Evolutionary conservation across 2,329 filamentous ascomycete species (phyloP), one percentile per base, ranked within the genome.

Genomic region (Botrytis fragariae): DNA sequence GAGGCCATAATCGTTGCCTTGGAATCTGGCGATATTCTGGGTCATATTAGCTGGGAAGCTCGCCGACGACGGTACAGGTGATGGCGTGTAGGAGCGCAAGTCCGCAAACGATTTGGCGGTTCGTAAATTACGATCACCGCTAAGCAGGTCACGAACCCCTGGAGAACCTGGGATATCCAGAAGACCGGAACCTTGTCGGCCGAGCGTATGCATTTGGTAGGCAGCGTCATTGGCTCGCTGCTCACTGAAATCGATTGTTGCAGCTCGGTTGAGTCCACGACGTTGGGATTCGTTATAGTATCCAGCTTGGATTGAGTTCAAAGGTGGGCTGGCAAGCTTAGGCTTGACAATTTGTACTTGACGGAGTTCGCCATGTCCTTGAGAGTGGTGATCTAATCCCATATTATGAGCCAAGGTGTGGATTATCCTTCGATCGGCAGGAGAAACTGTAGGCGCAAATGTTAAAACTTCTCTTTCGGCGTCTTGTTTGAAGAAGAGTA

Each of bases 101-200:
- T 99, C 96, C 51, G 95, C 96, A 81, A 98, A 98, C 69, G 95
- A 98, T 86, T 98, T 98, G 75, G 95, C 96, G 42, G 93, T 93
- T 61, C 96, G 92, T 51, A 99, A 89, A 79, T 95, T 95, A 81
- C 93, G 89, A 73, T 86, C 92, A 65, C 92, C 89, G 45, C 91
- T 90, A 74, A 91, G 45, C 18, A 69, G 86, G 68, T 87, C 87
- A 76, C 84, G 83, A 62, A 84, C 80, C 64, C 91, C 89, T 29
- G 89, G 93, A 80, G 93, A 95, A 77, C 93, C 93, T n/a, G 95
- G 90, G 73, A 96, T 90, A 80, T 95, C 93, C 54, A 98, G 86
- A n/a, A 95, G 94, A 44, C 87, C 88, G 20, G 93, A 93, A 42
- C 92, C 91, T 77, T 95, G 93, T 76, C 95, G 90, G 35, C 93